These are phyloP conservation scores for Pseudogymnoascus sp. DNA, from an alignment of 2,329 filamentous ascomycete genomes.

Conservation along the genomic window DNA sequence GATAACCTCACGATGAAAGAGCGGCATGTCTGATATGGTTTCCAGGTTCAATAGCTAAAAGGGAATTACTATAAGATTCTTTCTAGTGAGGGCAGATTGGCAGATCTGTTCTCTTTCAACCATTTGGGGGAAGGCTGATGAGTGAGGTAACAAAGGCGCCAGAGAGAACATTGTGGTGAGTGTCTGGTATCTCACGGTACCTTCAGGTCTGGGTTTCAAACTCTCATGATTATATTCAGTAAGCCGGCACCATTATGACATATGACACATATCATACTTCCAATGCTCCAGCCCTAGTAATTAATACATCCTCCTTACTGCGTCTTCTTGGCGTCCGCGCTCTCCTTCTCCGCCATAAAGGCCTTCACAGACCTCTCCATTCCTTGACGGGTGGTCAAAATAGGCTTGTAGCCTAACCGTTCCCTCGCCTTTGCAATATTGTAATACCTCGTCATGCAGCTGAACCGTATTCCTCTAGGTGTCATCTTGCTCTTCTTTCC, in stretches of 20 bases:
- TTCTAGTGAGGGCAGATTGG: neutral
- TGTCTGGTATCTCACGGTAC: neutral
- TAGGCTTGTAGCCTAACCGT: slow-evolving; percentile 59
- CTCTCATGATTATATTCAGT: neutral
- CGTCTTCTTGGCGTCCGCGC: slow-evolving; percentile 23
- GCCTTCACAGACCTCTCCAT: slow-evolving; percentile 28
- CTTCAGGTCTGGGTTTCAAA: neutral
- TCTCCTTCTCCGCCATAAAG: slow-evolving; percentile 19
- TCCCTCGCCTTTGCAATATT: slow-evolving; percentile 66
- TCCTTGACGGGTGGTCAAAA: slow-evolving; percentile 59
- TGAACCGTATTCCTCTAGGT: slow-evolving; percentile 43
- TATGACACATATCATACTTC: neutral
- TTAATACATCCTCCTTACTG: slow-evolving; percentile 15
- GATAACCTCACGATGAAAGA: neutral
- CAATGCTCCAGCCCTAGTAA: neutral
- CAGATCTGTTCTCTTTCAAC: neutral
- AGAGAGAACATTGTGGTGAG: neutral
- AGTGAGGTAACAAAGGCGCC: neutral
- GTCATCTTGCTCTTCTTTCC: slow-evolving; percentile 46
- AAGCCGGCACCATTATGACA: neutral
- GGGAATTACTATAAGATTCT: neutral
- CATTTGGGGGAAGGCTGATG: neutral
- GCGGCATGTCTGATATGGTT: neutral
- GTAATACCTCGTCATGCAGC: slow-evolving; percentile 69
- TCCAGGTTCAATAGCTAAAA: neutral